phyloP scores from a whole-genome alignment of 768 basidiomycete species.

The Mrakia gelida region DNA sequence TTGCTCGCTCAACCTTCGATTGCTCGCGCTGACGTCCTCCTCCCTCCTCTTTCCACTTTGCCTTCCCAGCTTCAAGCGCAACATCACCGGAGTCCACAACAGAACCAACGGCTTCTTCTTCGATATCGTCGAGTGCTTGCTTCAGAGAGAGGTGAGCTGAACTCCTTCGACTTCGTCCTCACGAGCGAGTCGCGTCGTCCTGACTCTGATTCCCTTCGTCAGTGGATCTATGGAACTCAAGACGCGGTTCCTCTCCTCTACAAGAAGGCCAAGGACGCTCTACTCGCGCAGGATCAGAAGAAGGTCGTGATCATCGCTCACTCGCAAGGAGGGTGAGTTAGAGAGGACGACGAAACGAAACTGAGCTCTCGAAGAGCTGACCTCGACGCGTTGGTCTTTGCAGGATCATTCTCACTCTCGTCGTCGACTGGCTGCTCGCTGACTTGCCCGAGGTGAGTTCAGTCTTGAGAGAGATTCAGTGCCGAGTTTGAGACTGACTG shows the following conservation, averaged over 20 bases:
- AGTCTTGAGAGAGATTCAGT: no score
- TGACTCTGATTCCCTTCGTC: not conserved
- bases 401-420: slow-evolving; percentile 32
- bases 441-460: slow-evolving; percentile 14
- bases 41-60: not conserved
- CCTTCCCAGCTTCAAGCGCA: slow-evolving; percentile 33
- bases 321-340: slow-evolving; percentile 35
- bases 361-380: no score
- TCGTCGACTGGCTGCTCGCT: slow-evolving; percentile 24
- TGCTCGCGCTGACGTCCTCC: no score
- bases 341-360: no score
- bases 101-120: slow-evolving; percentile 38
- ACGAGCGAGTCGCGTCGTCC: no score
- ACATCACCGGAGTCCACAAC: slow-evolving; percentile 38
- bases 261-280: slow-evolving; percentile 29
- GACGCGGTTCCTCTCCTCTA: not conserved
- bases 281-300: slow-evolving; percentile 33
- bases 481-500: no score
- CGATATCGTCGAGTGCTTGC: slow-evolving; percentile 38
- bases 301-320: slow-evolving; percentile 40
- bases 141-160: slow-evolving; percentile 37
- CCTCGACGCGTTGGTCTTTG: no score
- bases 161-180: not conserved
- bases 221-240: not conserved
- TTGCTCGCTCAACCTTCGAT: no score